Base-by-base conservation (phyloP, 2,329 filamentous ascomycete species). In the Colletotrichum orchidophilum region DNA sequence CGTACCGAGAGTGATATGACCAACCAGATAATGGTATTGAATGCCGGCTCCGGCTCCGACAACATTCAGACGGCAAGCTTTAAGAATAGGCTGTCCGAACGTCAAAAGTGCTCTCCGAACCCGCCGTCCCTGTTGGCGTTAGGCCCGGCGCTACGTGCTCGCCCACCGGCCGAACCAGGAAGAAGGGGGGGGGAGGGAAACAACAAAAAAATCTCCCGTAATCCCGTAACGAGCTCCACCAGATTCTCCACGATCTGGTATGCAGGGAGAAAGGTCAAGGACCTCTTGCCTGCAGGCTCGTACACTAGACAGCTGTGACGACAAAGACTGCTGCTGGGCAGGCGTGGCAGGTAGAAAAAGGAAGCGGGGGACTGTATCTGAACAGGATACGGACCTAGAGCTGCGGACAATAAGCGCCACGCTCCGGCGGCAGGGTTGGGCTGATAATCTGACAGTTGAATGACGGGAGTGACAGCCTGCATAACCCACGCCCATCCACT, bases 401-500 rank as follows among this genome's bases (percentile, higher is more conserved):
- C 39, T 46, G 39, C 39, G 39, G 39, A 46, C 39, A 46, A 46
- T 46, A 46, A 46, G 39, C 39, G 39, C 39, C 39, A 46, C 39
- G 39, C 39, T 46, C 39, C 39, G 39, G 39, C 39, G 39, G 35
- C 2, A 6, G n/a, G 39, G 39, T 15, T 63, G 31, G 50, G 33
- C 52, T 21, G 63, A 35, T 29, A 66, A 21, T 49, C 24, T 52
- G 29, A 39, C 31, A 33, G 18, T 13, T 12, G 18, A 33, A n/a
- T 46, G 49, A 31, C n/a, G 13, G n/a, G 42, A 26, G 54, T 53
- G 63, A 66, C 63, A 39, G 21, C 50, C 15, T 53, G 54, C 63
- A 60, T 21, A n/a, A n/a, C 39, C 39, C 39, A 46, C 18, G 39
- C n/a, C n/a, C 39, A 46, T 46, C 39, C 42, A 60, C 31, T 18